These are phyloP conservation scores for Populus ilicifolia DNA, from an alignment of 345 rosid species.

Conservation along the genomic window DNA sequence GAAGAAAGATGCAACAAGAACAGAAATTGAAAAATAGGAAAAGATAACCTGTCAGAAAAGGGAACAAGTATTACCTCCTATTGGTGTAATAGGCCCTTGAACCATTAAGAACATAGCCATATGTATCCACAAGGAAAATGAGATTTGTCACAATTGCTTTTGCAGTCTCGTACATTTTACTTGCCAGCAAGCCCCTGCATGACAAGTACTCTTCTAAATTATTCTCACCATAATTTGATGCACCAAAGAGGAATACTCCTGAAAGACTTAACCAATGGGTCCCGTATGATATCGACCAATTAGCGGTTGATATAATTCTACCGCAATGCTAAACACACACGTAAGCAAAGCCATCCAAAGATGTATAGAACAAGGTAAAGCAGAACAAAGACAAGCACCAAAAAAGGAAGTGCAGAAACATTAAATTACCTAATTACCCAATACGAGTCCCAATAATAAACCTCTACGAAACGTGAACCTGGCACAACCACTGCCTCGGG, in stretches of 20 bases:
- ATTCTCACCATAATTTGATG: neutral
- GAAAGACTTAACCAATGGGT: neutral
- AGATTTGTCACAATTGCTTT: conserved; percentile 68
- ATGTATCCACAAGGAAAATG: conserved; percentile 53
- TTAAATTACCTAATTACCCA: conserved; percentile 76
- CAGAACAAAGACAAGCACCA: neutral
- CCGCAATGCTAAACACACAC: too few species aligned
- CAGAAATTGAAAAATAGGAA: neutral
- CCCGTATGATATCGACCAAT: too few species aligned
- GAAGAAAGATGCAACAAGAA: neutral
- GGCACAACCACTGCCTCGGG: conserved; percentile 64
- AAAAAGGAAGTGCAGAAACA: neutral
- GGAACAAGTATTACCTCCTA: conserved; percentile 50
- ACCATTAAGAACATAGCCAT: conserved; percentile 76
- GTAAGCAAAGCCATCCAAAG: neutral
- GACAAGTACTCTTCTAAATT: neutral
- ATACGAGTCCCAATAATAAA: conserved; percentile 95
- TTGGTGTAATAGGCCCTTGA: conserved; percentile 82
- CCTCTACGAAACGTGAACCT: conserved; percentile 84
- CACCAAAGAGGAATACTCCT: neutral
- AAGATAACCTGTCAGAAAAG: neutral
- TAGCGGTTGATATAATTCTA: too few species aligned
- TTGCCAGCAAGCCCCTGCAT: conserved; percentile 77
- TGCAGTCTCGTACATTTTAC: conserved; percentile 80
- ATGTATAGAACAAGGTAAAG: neutral